Percentiles rank a stretch among this genome's conserved stretches.
Evolutionary conservation across 148 eudicot species (phyloP).

Genomic region (Silene conica): DNA sequence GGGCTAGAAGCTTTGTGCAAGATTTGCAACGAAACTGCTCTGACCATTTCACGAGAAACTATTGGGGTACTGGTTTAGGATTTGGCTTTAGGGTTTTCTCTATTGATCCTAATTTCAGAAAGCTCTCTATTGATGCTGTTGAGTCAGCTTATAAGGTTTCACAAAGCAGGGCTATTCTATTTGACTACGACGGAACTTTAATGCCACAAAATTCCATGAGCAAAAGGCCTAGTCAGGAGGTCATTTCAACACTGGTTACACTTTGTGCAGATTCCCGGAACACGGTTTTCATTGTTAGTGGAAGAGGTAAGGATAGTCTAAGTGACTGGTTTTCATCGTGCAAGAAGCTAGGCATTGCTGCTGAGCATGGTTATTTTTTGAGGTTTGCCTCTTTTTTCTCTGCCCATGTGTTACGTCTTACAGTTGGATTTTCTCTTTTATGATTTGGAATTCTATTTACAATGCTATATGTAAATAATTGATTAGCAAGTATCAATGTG

Average conservation of each 20-base stretch:
- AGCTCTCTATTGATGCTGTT: constrained; percentile 31
- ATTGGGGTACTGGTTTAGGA: constrained; percentile 40
- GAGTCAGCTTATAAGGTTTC: constrained; percentile 27
- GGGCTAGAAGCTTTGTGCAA: constrained; percentile 83
- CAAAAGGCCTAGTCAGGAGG: constrained; percentile 30
- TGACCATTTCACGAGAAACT: constrained; percentile 33
- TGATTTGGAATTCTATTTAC: too few relatives aligned
- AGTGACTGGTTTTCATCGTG: constrained; percentile 38
- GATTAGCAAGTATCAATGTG: too few relatives aligned
- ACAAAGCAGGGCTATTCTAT: constrained; percentile 34
- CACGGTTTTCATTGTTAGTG: constrained; percentile 36
- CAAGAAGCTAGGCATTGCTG: constrained; percentile 39
- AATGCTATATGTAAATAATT: too few relatives aligned
- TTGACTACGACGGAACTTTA: constrained; percentile 40
- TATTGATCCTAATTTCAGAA: constrained; percentile 37
- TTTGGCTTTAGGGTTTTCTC: constrained; percentile 39
- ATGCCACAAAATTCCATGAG: constrained; percentile 29
- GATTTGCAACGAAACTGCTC: constrained; percentile 40
- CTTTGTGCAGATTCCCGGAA: constrained; percentile 33
- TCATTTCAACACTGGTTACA: constrained; percentile 26
- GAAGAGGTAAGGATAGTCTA: constrained; percentile 38
- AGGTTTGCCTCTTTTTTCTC: constrained; percentile 22
- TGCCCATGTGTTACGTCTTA: background rate
- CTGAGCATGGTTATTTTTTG: constrained; percentile 40
- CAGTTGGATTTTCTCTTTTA: background rate